Percentiles rank a stretch among this genome's conserved stretches.
phyloP scores from a whole-genome alignment of 192 early-diverging fungal genomes.

The Linnemannia hyalina region DNA sequence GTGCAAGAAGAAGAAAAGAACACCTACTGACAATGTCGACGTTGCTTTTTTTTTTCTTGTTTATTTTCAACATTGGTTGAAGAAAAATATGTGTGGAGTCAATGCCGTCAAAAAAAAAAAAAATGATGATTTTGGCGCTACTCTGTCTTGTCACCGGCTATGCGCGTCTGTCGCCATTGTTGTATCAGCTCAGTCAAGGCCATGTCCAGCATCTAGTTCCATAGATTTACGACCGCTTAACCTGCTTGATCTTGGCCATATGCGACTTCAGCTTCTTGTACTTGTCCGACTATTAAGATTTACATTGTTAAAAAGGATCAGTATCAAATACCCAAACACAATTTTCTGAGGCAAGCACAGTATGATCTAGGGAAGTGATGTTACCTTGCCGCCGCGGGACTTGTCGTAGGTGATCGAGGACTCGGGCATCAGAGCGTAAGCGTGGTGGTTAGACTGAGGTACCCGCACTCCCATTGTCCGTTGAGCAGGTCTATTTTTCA shows the following conservation, averaged over 20 bases:
- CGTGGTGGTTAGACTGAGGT: constrained; percentile 40
- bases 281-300: constrained; percentile 35
- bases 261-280: constrained; percentile 56
- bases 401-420: constrained; percentile 51
- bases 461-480: constrained; percentile 42
- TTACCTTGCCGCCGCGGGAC: constrained; percentile 51
- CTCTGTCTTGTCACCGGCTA: neutral
- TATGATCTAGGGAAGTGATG: neutral
- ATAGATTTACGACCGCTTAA: constrained; percentile 34
- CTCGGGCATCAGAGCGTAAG: constrained; percentile 46
- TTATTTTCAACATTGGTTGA: too few relatives aligned
- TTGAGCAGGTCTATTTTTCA: constrained; percentile 14
- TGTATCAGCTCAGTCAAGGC: neutral
- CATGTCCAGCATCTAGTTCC: neutral
- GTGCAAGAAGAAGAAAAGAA: too few relatives aligned
- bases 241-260: constrained; percentile 58
- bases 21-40: too few relatives aligned
- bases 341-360: neutral
- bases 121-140: too few relatives aligned
- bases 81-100: too few relatives aligned
- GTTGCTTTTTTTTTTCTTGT: too few relatives aligned
- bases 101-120: too few relatives aligned
- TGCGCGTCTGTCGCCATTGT: neutral
- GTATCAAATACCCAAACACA: too few relatives aligned
- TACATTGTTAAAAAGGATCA: neutral